Evolutionary conservation across 75 land plant species (phyloP).

Genomic region (Pseudotsuga menziesii): DNA sequence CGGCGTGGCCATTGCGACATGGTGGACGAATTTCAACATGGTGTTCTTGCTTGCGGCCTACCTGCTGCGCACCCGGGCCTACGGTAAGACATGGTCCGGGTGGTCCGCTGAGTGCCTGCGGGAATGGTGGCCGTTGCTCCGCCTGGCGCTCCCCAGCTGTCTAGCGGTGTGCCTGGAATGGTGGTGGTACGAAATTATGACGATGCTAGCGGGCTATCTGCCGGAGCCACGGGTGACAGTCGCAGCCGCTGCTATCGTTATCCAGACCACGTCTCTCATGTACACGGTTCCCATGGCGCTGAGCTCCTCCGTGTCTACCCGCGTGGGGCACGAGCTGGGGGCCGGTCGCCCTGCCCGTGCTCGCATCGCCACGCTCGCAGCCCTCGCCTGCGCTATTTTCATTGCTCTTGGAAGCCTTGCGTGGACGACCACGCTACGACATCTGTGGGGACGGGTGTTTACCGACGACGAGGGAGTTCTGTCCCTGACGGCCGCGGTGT

Average conservation of each 20-base stretch:
- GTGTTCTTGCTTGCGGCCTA: conserved; percentile 37
- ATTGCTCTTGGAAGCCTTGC: conserved; percentile 36
- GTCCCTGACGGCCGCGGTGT: conserved; percentile 38
- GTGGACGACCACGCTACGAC: conserved; percentile 49
- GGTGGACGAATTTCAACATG: conserved; percentile 52
- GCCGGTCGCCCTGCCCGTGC: conserved; percentile 56
- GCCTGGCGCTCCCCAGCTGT: conserved; percentile 67
- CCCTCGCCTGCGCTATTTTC: conserved; percentile 41
- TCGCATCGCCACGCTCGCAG: conserved; percentile 40
- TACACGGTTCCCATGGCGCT: conserved; percentile 69
- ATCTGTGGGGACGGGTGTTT: conserved; percentile 63
- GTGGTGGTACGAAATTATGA: conserved; percentile 96
- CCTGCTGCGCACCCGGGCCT: conserved; percentile 17
- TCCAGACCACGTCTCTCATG: conserved; percentile 82
- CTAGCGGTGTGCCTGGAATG: conserved; percentile 72
- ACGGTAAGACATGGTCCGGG: conserved; percentile 24
- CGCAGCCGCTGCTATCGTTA: conserved; percentile 69
- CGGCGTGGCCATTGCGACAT: conserved; percentile 59
- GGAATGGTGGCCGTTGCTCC: conserved; percentile 50
- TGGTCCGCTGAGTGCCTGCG: conserved; percentile 21
- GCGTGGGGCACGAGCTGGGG: conserved; percentile 92
- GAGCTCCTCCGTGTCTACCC: conserved; percentile 54
- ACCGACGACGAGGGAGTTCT: conserved; percentile 53
- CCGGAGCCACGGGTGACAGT: conserved; percentile 43
- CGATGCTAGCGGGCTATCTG: conserved; percentile 60